phyloP scores from a whole-genome alignment of 192 early-diverging fungal species.

The Gaertneriomyces sp. region DNA sequence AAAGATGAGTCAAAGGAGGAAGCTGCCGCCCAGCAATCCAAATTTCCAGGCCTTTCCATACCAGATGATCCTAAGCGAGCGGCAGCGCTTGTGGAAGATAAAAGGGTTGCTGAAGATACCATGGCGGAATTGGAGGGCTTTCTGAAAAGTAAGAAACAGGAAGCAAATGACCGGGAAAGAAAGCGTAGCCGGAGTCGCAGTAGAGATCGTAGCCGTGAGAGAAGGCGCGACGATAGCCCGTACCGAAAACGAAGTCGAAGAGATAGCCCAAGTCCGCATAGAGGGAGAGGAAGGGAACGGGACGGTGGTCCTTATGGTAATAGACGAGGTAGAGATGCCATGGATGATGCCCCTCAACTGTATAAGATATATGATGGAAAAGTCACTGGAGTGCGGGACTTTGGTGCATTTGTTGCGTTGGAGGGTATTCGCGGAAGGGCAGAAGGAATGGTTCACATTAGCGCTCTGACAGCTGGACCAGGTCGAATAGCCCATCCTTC shows the following conservation, averaged over 20 bases:
- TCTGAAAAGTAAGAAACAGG: conserved; percentile 17
- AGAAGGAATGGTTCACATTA: conserved; percentile 91
- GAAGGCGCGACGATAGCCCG: too few species aligned
- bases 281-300: conserved; percentile 14
- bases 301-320: conserved; percentile 20
- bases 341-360: conserved; percentile 77
- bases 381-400: conserved; percentile 81
- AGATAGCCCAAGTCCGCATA: neutral
- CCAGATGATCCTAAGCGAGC: conserved; percentile 40
- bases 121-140: conserved; percentile 62
- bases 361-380: conserved; percentile 91
- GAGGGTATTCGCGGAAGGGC: conserved; percentile 72
- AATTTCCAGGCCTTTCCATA: conserved; percentile 76
- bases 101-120: conserved; percentile 45
- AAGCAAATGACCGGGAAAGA: conserved; percentile 13
- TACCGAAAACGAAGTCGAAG: conserved; percentile 15
- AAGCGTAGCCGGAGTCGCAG: conserved; percentile 16
- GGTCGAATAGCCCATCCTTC: conserved; percentile 71
- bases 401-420: conserved; percentile 88
- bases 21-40: conserved; percentile 12
- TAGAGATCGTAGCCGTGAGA: conserved; percentile 24
- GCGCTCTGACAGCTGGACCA: conserved; percentile 57
- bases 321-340: conserved; percentile 10
- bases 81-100: conserved; percentile 41
- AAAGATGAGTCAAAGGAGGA: conserved; percentile 38